These are phyloP conservation scores for Cladosporium sp. DNA, from an alignment of 2,329 filamentous ascomycete genomes.

Conservation along the genomic window DNA sequence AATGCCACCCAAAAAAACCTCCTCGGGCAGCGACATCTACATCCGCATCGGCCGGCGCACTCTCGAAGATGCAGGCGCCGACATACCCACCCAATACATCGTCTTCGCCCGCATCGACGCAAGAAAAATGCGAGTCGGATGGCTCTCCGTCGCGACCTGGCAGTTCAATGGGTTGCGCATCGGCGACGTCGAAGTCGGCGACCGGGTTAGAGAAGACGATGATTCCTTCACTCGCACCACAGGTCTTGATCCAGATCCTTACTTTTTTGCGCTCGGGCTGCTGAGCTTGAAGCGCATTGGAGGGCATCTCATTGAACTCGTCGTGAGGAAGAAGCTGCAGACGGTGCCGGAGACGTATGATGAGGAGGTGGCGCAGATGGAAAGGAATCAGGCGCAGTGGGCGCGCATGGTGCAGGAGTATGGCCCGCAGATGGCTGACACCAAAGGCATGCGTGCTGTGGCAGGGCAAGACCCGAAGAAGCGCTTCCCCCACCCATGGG, in stretches of 20 bases:
- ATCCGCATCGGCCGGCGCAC: slow-evolving; percentile 16
- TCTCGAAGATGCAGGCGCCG: neutral
- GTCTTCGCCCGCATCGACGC: slow-evolving; percentile 14
- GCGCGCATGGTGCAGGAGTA: slow-evolving; percentile 1
- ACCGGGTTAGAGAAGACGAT: neutral
- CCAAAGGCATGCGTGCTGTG: neutral
- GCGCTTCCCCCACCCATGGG: slow-evolving; percentile 16
- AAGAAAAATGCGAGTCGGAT: neutral
- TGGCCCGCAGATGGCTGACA: neutral
- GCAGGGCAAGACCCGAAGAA: neutral
- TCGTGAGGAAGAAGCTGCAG: neutral
- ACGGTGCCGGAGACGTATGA: slow-evolving; percentile 9
- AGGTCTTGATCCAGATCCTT: slow-evolving; percentile 15
- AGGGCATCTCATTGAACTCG: neutral
- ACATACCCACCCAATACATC: slow-evolving; percentile 9
- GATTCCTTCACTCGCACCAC: slow-evolving; percentile 1
- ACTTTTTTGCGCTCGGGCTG: slow-evolving; percentile 2
- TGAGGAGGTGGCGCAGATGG: slow-evolving; percentile 2
- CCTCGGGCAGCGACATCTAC: neutral
- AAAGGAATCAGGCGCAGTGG: slow-evolving; percentile 1
- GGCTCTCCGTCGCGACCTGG: slow-evolving; percentile 14
- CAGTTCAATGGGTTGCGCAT: slow-evolving; percentile 16
- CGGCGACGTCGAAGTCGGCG: neutral
- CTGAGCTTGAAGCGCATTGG: neutral
- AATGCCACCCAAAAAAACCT: neutral